These are phyloP conservation scores for Zygoascus hellenicus DNA, from an alignment of 1,139 yeast genomes.

Conservation along the genomic window DNA sequence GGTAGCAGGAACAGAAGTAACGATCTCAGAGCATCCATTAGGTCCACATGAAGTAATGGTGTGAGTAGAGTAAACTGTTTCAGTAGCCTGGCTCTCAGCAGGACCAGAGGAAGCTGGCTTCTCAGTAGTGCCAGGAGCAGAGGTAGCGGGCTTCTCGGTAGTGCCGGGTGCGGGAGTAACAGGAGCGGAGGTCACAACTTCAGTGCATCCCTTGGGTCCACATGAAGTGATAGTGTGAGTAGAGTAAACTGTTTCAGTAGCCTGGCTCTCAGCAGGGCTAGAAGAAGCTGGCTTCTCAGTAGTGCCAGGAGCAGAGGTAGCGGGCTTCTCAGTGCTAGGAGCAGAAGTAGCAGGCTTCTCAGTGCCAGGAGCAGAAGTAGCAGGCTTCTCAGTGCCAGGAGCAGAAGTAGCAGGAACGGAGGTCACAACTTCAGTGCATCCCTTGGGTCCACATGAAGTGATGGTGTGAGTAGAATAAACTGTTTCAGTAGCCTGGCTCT, in stretches of 20 bases:
- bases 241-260: not conserved
- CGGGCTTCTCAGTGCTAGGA: not conserved
- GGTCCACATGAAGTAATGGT: slow-evolving; percentile 2
- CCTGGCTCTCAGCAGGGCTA: not conserved
- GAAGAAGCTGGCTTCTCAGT: not conserved
- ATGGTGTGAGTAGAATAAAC: not conserved
- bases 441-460: slow-evolving; percentile 1
- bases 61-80: not conserved
- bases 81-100: not conserved
- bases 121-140: not conserved
- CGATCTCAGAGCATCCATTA: not conserved
- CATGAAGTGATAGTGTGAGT: not conserved
- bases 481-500: not conserved
- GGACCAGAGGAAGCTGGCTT: not conserved
- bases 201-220: slow-evolving; percentile 2
- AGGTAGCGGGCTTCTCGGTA: not conserved
- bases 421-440: not conserved
- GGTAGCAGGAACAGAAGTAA: not conserved
- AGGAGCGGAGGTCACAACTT: slow-evolving; percentile 1
- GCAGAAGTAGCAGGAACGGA: slow-evolving; percentile 6
- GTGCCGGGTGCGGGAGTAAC: slow-evolving; percentile 1
- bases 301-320: not conserved
- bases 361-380: not conserved
- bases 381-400: not conserved
- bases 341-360: not conserved